Evolutionary conservation across 176 grass and related monocot genomes (phyloP), one percentile per base, ranked within the genome.

Genomic region (Coix lacrymajobi): DNA sequence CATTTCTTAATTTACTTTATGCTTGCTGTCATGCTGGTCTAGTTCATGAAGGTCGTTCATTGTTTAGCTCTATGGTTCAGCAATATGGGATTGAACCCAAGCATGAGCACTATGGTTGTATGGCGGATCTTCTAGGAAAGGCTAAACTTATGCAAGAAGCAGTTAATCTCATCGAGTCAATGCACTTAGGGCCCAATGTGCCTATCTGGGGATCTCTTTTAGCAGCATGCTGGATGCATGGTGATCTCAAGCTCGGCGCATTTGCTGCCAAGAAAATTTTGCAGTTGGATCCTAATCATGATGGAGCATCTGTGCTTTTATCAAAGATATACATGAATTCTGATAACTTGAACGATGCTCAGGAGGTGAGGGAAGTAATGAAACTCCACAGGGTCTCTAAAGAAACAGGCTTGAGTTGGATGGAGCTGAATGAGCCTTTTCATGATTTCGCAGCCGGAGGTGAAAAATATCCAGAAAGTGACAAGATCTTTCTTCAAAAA

Each of bases 1-100:
- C 96, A 44, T 98, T 98, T 88, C 72, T 93, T 68, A 73, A 89
- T 74, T 83, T 98, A 73, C 77, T 98, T 24, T 80, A 74, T 88
- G 96, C 92, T 84, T 98, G 96, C 62, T 90, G 89, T 79, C 96
- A 98, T 84, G 51, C 82, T 40, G 96, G 96, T 79, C 91, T 98
- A 77, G 87, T 95, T 32, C 72, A 93, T 85, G 96, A 98, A 71
- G 91, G 90, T 3, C 75, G 71, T 40, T 84, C 19, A 37, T 78
- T 95, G 56, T 98, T 98, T 69, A 70, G 82, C 79, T 82, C 71
- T 31, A 98, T 98, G 96, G 62, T 84, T 79, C 39, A 79, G 12
- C 74, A 88, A 41, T 83, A 89, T 78, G 86, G 67, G 56, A 88
- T 98, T 76, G 83, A 91, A 41, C 90, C 90, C 32, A 86, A 71